These are phyloP conservation scores for Torulaspora maleeae DNA, from an alignment of 805 yeast species.

Conservation along the genomic window DNA sequence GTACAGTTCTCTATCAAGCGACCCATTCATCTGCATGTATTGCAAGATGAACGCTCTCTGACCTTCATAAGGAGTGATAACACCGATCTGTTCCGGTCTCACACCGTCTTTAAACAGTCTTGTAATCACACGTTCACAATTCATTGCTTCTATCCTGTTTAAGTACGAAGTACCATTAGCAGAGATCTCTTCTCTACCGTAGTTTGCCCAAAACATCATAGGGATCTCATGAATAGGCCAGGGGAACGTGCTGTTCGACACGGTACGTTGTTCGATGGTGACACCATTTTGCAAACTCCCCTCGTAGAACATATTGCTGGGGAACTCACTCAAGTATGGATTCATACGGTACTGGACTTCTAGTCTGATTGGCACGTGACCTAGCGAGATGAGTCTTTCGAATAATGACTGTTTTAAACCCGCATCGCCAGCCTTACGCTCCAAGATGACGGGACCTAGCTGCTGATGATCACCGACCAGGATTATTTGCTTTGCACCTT, in stretches of 20 bases:
- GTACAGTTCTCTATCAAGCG: constrained; percentile 61
- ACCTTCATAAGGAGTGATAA: constrained; percentile 92
- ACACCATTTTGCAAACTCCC: constrained; percentile 92
- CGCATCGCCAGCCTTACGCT: constrained; percentile 75
- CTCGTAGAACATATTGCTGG: constrained; percentile 88
- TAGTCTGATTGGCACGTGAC: constrained; percentile 77
- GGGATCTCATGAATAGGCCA: constrained; percentile 84
- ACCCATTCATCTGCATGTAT: constrained; percentile 69
- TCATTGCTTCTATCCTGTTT: constrained; percentile 86
- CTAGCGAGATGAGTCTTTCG: constrained; percentile 76
- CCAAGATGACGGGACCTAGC: constrained; percentile 85
- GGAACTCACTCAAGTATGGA: constrained; percentile 79
- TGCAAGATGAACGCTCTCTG: constrained; percentile 79
- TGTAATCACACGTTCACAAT: constrained; percentile 74
- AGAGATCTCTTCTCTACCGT: constrained; percentile 85
- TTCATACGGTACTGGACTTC: constrained; percentile 96
- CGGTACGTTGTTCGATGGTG: constrained; percentile 62
- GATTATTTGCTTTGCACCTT: constrained; percentile 84
- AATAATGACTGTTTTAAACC: constrained; percentile 84
- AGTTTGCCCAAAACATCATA: constrained; percentile 94
- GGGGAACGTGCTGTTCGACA: constrained; percentile 61
- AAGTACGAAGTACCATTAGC: constrained; percentile 75
- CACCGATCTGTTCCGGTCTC: constrained; percentile 77
- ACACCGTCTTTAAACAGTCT: constrained; percentile 72
- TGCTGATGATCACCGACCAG: constrained; percentile 96